phyloP scores from a whole-genome alignment of 352 stramenopile species.

The Bremia lactucae region DNA sequence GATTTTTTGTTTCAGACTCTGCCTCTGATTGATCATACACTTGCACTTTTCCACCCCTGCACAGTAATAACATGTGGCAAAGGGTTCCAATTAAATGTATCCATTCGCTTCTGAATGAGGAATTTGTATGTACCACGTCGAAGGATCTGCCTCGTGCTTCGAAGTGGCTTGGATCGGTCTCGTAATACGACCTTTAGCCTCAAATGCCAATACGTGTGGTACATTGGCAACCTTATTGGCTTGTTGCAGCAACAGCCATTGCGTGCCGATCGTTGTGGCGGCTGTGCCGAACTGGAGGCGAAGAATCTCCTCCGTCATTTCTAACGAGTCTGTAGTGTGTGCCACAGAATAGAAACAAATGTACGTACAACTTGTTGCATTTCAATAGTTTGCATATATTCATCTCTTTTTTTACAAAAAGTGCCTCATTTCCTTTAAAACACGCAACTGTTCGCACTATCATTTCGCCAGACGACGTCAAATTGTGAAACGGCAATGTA shows the following conservation, averaged over 20 bases:
- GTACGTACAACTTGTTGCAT: background rate
- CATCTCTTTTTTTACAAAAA: background rate
- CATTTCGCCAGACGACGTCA: too few relatives aligned
- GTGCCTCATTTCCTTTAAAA: too few relatives aligned
- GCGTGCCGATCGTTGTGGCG: slow-evolving; percentile 50
- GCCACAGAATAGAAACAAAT: background rate
- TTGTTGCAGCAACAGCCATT: slow-evolving; percentile 40
- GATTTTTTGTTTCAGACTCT: slow-evolving; percentile 1
- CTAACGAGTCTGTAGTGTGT: background rate
- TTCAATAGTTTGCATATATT: too few relatives aligned
- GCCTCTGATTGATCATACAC: slow-evolving; percentile 46
- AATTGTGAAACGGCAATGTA: too few relatives aligned
- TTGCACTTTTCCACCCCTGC: slow-evolving; percentile 45
- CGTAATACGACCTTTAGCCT: slow-evolving; percentile 49
- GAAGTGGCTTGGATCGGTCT: slow-evolving; percentile 8
- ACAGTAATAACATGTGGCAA: background rate
- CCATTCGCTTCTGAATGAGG: background rate
- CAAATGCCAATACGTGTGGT: slow-evolving; percentile 52
- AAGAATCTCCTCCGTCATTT: slow-evolving; percentile 39
- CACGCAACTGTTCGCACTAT: too few relatives aligned
- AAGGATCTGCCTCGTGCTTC: slow-evolving; percentile 17
- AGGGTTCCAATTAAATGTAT: background rate
- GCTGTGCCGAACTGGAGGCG: slow-evolving; percentile 65
- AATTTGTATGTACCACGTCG: slow-evolving; percentile 27
- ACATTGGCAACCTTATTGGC: slow-evolving; percentile 27